Evolutionary conservation across 2,329 filamentous ascomycete species (phyloP).

Genomic region (Pseudocercospora musae): DNA sequence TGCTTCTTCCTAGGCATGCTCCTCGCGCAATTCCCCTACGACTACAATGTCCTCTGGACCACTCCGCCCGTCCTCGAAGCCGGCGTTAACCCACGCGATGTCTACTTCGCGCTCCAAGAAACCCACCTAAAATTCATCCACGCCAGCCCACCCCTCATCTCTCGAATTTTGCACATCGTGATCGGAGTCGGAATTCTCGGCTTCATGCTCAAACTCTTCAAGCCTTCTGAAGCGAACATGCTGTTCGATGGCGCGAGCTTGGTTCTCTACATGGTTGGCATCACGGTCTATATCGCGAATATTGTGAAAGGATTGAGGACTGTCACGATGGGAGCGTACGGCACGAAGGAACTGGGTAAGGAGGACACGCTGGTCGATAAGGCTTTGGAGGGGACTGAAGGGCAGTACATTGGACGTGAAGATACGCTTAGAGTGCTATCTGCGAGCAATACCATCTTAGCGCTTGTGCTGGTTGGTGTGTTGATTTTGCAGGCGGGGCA

Average conservation of each 20-base stretch:
- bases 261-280: slow-evolving; percentile 75
- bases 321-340: slow-evolving; percentile 70
- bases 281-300: slow-evolving; percentile 92
- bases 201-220: slow-evolving; percentile 92
- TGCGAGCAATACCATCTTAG: slow-evolving; percentile 93
- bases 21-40: slow-evolving; percentile 95
- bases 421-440: slow-evolving; percentile 87
- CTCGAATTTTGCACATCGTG: slow-evolving; percentile 89
- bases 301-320: slow-evolving; percentile 92
- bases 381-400: slow-evolving; percentile 43
- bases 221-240: slow-evolving; percentile 88
- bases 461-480: slow-evolving; percentile 86
- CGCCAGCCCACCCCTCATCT: slow-evolving; percentile 85
- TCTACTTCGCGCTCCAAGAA: slow-evolving; percentile 83
- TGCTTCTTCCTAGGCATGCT: slow-evolving; percentile 98
- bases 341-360: slow-evolving; percentile 39
- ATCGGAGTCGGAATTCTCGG: slow-evolving; percentile 82
- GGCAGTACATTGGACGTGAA: slow-evolving; percentile 73
- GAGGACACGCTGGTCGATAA: slow-evolving; percentile 38
- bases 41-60: slow-evolving; percentile 83
- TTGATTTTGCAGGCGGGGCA: slow-evolving; percentile 91
- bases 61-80: slow-evolving; percentile 47
- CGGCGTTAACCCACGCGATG: slow-evolving; percentile 41
- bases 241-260: slow-evolving; percentile 79
- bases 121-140: slow-evolving; percentile 87